Evolutionary conservation across 2,329 filamentous ascomycete species (phyloP).

Genomic region (Hypocreales sp.): DNA sequence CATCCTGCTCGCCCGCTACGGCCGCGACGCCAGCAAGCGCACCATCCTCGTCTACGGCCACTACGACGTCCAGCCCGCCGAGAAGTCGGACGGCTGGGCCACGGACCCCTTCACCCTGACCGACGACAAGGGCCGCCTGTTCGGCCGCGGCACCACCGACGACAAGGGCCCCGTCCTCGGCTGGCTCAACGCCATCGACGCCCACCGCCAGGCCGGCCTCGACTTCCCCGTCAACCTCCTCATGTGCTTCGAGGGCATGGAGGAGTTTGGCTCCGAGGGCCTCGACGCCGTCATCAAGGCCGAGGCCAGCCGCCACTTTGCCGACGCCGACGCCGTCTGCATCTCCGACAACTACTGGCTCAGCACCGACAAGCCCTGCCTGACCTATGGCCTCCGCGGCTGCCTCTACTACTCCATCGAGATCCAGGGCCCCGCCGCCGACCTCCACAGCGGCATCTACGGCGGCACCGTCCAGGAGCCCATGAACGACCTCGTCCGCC

Average conservation of each 20-base stretch:
- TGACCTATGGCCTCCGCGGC: constrained; percentile 92
- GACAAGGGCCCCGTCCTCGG: constrained; percentile 96
- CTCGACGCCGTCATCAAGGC: constrained; percentile 86
- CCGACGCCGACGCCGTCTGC: constrained; percentile 88
- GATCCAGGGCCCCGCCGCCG: constrained; percentile 78
- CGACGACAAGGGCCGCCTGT: constrained; percentile 89
- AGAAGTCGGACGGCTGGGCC: constrained; percentile 87
- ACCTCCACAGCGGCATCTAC: constrained; percentile 94
- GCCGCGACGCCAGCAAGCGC: constrained; percentile 79
- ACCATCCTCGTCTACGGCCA: constrained; percentile 96
- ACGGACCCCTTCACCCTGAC: constrained; percentile 86
- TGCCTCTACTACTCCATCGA: constrained; percentile 97
- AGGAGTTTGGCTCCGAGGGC: constrained; percentile 95
- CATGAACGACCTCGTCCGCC: constrained; percentile 84
- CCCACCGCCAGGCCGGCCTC: constrained; percentile 85
- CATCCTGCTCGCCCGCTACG: constrained; percentile 83
- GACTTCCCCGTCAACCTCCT: constrained; percentile 95
- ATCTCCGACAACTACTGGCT: constrained; percentile 99
- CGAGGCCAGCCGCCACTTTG: constrained; percentile 89
- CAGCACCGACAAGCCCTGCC: constrained; percentile 92
- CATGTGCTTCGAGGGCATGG: constrained; percentile 99
- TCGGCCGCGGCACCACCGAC: constrained; percentile 85
- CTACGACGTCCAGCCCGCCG: constrained; percentile 94
- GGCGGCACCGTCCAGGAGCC: constrained; percentile 94
- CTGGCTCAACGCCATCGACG: constrained; percentile 96